These are phyloP conservation scores for Actinomortierella ambigua DNA, from an alignment of 371 early-diverging fungal species.

Conservation along the genomic window DNA sequence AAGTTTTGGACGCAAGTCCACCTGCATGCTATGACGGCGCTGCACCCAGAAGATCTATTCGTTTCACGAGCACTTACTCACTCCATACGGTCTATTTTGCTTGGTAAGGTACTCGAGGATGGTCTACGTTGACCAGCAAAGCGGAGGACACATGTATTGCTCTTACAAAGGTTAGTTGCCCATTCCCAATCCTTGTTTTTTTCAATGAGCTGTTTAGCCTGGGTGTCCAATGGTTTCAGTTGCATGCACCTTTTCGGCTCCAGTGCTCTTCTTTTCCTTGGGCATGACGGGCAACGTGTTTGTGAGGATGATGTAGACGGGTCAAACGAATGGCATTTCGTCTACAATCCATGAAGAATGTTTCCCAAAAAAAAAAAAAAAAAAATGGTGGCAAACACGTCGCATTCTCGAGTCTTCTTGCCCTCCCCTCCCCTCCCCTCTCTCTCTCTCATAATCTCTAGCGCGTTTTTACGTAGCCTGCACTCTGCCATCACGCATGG, in stretches of 20 bases:
- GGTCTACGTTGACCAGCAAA: constrained; percentile 22
- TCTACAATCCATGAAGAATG: too few relatives aligned
- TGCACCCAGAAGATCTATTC: too few relatives aligned
- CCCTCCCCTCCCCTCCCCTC: too few relatives aligned
- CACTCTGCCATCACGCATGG: too few relatives aligned
- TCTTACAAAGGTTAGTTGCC: background rate
- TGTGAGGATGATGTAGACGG: too few relatives aligned
- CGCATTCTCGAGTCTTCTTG: too few relatives aligned
- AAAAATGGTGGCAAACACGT: too few relatives aligned
- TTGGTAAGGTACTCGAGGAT: constrained; percentile 39
- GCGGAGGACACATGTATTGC: background rate
- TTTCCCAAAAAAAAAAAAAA: too few relatives aligned
- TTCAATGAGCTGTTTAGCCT: background rate
- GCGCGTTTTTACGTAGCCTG: too few relatives aligned
- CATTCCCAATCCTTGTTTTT: background rate
- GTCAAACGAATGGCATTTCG: too few relatives aligned
- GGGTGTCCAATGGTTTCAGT: background rate
- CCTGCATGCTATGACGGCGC: background rate
- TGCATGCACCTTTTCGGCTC: constrained; percentile 25
- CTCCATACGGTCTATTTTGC: constrained; percentile 36
- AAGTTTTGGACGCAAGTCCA: background rate
- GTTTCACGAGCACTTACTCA: constrained; percentile 36
- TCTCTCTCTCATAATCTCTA: too few relatives aligned
- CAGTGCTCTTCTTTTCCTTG: constrained; percentile 27
- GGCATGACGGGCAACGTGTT: background rate